Conservation (phyloP, 768 basidiomycete species). For the Collybia sordida region DNA sequence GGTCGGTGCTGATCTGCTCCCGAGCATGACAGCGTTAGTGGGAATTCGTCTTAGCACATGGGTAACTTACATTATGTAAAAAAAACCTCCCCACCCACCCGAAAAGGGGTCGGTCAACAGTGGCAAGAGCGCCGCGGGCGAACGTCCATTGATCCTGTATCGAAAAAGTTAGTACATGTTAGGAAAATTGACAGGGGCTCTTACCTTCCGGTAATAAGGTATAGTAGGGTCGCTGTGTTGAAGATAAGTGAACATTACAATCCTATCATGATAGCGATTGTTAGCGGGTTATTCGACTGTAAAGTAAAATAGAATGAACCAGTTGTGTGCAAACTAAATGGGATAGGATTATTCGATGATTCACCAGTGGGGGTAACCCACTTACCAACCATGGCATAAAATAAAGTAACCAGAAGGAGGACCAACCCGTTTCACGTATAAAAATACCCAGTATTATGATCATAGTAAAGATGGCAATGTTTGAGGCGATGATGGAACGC, state of each 20-base stretch:
- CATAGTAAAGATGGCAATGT: slow-evolving; percentile 40
- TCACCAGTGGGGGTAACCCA: not conserved
- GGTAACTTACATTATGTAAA: slow-evolving; percentile 46
- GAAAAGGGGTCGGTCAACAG: slow-evolving; percentile 58
- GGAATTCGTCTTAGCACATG: not conserved
- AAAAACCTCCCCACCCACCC: slow-evolving; percentile 60
- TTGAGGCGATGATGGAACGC: slow-evolving; percentile 37
- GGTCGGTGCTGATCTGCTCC: slow-evolving; percentile 42
- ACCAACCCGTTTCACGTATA: slow-evolving; percentile 27
- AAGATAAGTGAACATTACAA: slow-evolving; percentile 61
- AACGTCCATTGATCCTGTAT: slow-evolving; percentile 54
- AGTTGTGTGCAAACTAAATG: slow-evolving; percentile 44
- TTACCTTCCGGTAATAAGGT: slow-evolving; percentile 54
- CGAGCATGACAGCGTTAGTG: not conserved
- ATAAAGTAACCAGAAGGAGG: slow-evolving; percentile 38
- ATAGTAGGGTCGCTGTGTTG: slow-evolving; percentile 62
- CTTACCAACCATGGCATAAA: slow-evolving; percentile 50
- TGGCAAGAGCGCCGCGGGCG: slow-evolving; percentile 57
- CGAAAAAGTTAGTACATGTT: not conserved
- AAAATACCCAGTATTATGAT: slow-evolving; percentile 30
- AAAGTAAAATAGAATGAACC: slow-evolving; percentile 21
- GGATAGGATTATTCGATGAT: not conserved
- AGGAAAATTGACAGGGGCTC: not conserved
- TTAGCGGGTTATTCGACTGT: slow-evolving; percentile 2
- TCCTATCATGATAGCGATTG: slow-evolving; percentile 30